A percentile compares a stretch with the other conserved stretches of the same genome.
These are phyloP conservation scores for Antrodiella citrinella DNA, from an alignment of 768 basidiomycete genomes.

Conservation along the genomic window DNA sequence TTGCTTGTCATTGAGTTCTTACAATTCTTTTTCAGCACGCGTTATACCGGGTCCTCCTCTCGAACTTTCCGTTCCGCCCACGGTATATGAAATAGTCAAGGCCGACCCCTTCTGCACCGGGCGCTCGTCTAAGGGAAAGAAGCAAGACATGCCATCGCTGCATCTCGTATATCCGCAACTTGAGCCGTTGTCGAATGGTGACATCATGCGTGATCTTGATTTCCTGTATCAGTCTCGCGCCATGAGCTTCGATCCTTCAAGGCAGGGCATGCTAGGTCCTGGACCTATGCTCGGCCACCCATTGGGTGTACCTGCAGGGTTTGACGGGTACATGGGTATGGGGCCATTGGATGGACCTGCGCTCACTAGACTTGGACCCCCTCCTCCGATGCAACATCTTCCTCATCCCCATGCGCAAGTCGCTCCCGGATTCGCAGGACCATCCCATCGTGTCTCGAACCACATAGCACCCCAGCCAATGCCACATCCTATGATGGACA, in stretches of 20 bases:
- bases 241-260: slow-evolving; percentile 10
- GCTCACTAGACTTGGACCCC: slow-evolving; percentile 12
- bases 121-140: slow-evolving; percentile 13
- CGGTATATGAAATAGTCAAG: slow-evolving; percentile 60
- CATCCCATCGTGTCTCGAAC: slow-evolving; percentile 12
- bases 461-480: slow-evolving; percentile 18
- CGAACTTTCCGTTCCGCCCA: slow-evolving; percentile 46
- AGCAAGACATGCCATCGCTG: slow-evolving; percentile 6
- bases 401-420: not conserved
- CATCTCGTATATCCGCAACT: slow-evolving; percentile 24
- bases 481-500: slow-evolving; percentile 17
- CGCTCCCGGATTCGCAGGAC: not conserved
- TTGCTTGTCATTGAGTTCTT: not conserved
- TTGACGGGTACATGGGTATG: slow-evolving; percentile 14
- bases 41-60: slow-evolving; percentile 50
- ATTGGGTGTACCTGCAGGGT: slow-evolving; percentile 8
- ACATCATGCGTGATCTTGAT: slow-evolving; percentile 26
- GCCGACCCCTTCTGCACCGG: slow-evolving; percentile 39
- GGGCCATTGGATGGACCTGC: slow-evolving; percentile 12
- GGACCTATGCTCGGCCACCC: slow-evolving; percentile 1
- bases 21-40: slow-evolving; percentile 37
- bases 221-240: slow-evolving; percentile 19
- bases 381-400: slow-evolving; percentile 4
- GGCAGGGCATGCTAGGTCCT: slow-evolving; percentile 4
- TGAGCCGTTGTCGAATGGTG: slow-evolving; percentile 18